Evolutionary conservation across 2,329 filamentous ascomycete genomes (phyloP), one percentile per base, ranked within the genome.

Genomic region (Arachnomyces sp.): DNA sequence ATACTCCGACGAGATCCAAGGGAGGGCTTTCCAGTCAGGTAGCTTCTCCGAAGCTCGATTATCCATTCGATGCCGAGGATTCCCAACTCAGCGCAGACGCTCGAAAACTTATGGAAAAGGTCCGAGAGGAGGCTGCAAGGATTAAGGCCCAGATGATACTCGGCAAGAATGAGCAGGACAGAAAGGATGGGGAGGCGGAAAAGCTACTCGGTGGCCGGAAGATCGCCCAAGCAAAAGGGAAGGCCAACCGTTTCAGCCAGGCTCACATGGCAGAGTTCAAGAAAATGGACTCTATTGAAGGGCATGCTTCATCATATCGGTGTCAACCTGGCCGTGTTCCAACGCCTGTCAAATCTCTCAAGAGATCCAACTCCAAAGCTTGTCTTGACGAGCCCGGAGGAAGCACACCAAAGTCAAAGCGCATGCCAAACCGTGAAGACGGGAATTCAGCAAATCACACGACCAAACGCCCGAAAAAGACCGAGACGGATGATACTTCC

Each of bases 201-300:
- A 56, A 65, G 20, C 53, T 56, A 1, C 54, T 67, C 31, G 66
- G 63, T 29, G 66, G 66, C 7, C 81, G 90, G 49, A 86, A 80
- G 61, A 84, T 94, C 55, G 89, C 84, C 5, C 78, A 79, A 49
- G 79, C 89, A 9, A 93, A 82, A 65, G 81, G 85, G 50, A 89
- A 82, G 59, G 74, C 78, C 37, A 70, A 80, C 36, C 81, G 90
- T 34, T 96, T 82, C 65, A 94, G 86, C 58, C 82, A 87, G 47
- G 80, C 77, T 29, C 90, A 96, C 59, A 83, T 85, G 76, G 79
- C 81, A 36, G 77, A 90, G 55, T 95, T 96, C 67, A 86, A 86
- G 65, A 96, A 94, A 71, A 95, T 96, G 90, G 88, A 94, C 59
- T 95, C 89, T 2, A 95, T 96, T 56, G 85, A 79, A 32, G 81